Conservation (phyloP, 1,284 basidiomycete species). For the Volvariella volvacea region DNA sequence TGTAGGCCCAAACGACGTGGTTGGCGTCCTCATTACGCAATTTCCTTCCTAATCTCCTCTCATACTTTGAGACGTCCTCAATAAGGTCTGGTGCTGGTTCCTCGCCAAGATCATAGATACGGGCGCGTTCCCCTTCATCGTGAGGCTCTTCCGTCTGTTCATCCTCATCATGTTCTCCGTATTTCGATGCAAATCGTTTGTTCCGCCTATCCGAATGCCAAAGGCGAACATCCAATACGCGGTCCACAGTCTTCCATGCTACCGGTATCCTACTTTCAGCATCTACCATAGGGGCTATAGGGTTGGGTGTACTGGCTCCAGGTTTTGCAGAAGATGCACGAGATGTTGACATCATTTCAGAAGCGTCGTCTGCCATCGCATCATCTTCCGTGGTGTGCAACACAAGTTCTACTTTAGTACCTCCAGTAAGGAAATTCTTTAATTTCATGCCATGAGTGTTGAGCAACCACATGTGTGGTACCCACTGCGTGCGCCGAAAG, state of each 20-base stretch:
- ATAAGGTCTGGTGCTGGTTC: slow-evolving; percentile 43
- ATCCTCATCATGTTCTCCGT: slow-evolving; percentile 9
- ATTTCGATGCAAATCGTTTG: slow-evolving; percentile 14
- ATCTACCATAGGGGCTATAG: slow-evolving; percentile 37
- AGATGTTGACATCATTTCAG: slow-evolving; percentile 26
- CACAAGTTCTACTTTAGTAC: slow-evolving; percentile 65
- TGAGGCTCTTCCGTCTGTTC: slow-evolving; percentile 11
- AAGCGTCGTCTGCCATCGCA: slow-evolving; percentile 16
- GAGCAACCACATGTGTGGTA: slow-evolving; percentile 84
- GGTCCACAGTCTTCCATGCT: slow-evolving; percentile 74
- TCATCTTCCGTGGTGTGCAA: slow-evolving; percentile 28
- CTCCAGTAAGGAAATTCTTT: slow-evolving; percentile 69
- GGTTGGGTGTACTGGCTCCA: slow-evolving; percentile 13
- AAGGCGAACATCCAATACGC: slow-evolving; percentile 71
- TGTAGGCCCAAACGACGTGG: slow-evolving; percentile 68
- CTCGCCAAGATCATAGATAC: slow-evolving; percentile 49
- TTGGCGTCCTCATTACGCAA: slow-evolving; percentile 50
- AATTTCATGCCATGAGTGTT: slow-evolving; percentile 57
- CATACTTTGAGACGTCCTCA: slow-evolving; percentile 57
- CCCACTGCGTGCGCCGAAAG: slow-evolving; percentile 78
- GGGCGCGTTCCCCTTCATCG: slow-evolving; percentile 13
- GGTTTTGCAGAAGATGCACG: slow-evolving; percentile 24
- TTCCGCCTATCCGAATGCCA: slow-evolving; percentile 35
- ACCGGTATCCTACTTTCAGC: slow-evolving; percentile 69
- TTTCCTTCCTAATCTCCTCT: slow-evolving; percentile 32